Evolutionary conservation across 2,329 filamentous ascomycete genomes (phyloP).

Genomic region (Triangularia setosa): DNA sequence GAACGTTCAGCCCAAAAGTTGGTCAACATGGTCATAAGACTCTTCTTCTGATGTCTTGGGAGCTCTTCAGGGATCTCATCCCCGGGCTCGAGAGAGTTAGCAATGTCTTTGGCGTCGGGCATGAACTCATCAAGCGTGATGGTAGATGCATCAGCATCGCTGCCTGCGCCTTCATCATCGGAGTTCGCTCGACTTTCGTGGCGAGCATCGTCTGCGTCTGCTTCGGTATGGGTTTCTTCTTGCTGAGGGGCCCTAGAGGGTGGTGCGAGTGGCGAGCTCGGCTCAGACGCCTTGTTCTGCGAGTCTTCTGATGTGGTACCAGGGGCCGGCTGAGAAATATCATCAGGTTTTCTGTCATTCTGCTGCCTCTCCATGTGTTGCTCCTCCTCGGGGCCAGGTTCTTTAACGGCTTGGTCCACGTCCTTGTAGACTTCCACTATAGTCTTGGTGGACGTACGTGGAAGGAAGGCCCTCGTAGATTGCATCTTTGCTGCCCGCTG

Average conservation of each 20-base stretch:
- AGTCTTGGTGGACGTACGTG: conserved; percentile 87
- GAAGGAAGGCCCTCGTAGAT: conserved; percentile 72
- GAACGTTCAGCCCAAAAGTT: conserved; percentile 99
- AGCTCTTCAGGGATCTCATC: conserved; percentile 66
- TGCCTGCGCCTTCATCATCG: conserved; percentile 64
- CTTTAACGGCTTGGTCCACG: conserved; percentile 87
- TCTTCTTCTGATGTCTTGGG: conserved; percentile 88
- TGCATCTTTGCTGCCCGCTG: conserved; percentile 73
- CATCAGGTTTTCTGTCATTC: conserved; percentile 33
- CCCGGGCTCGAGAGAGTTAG: conserved; percentile 58
- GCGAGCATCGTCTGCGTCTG: conserved; percentile 43
- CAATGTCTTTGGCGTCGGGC: conserved; percentile 59
- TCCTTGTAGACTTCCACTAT: conserved; percentile 95
- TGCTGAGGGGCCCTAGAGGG: conserved; percentile 35
- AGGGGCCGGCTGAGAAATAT: conserved; percentile 19
- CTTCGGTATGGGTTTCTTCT: conserved; percentile 36
- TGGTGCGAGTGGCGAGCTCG: conserved; percentile 12
- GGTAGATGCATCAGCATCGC: conserved; percentile 68
- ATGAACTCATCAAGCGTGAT: conserved; percentile 65
- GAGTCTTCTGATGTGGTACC: conserved; percentile 13
- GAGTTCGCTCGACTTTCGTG: conserved; percentile 57
- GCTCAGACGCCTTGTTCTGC: conserved; percentile 13
- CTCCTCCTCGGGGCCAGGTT: conserved; percentile 67
- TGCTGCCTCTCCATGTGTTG: conserved; percentile 35
- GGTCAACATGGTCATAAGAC: conserved; percentile 89